Evolutionary conservation across 2,329 filamentous ascomycete species (phyloP).

Genomic region (Alternaria sp.): DNA sequence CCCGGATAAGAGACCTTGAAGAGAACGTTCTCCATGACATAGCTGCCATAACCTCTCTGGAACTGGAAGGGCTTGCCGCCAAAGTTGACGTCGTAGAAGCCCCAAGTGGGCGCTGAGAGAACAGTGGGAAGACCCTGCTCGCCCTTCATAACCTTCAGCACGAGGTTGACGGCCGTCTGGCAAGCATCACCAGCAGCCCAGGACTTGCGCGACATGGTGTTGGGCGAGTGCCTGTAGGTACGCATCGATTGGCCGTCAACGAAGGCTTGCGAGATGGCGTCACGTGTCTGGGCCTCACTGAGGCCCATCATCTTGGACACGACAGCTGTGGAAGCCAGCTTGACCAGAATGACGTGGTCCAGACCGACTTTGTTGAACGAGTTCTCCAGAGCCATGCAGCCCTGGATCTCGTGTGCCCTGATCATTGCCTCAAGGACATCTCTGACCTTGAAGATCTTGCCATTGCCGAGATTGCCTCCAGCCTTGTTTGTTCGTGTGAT

Average conservation of each 20-base stretch:
- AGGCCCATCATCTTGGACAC: conserved; percentile 95
- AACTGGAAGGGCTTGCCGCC: conserved; percentile 91
- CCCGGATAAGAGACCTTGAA: conserved; percentile 99
- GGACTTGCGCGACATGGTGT: conserved; percentile 99
- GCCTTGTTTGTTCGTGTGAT: conserved; percentile 92
- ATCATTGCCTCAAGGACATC: conserved; percentile 98
- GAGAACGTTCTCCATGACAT: conserved; percentile 99
- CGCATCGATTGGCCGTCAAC: conserved; percentile 95
- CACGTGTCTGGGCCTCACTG: conserved; percentile 87
- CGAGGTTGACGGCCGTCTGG: conserved; percentile 91
- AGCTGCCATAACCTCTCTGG: conserved; percentile 95
- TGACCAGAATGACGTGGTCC: conserved; percentile 97
- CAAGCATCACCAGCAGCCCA: conserved; percentile 99
- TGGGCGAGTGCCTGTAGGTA: conserved; percentile 96
- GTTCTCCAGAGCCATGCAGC: conserved; percentile 95
- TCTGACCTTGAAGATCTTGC: conserved; percentile 84
- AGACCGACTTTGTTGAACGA: conserved; percentile 98
- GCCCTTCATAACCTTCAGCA: conserved; percentile 88
- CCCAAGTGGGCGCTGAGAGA: conserved; percentile 91
- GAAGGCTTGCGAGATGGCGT: conserved; percentile 96
- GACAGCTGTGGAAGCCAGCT: conserved; percentile 93
- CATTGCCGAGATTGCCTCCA: conserved; percentile 73
- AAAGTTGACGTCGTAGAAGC: conserved; percentile 98
- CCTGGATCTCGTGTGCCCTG: conserved; percentile 99
- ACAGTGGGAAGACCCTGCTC: conserved; percentile 92